Base-by-base conservation (phyloP, 2,329 filamentous ascomycete genomes). In the Nannizziopsis arthrosporioides region DNA sequence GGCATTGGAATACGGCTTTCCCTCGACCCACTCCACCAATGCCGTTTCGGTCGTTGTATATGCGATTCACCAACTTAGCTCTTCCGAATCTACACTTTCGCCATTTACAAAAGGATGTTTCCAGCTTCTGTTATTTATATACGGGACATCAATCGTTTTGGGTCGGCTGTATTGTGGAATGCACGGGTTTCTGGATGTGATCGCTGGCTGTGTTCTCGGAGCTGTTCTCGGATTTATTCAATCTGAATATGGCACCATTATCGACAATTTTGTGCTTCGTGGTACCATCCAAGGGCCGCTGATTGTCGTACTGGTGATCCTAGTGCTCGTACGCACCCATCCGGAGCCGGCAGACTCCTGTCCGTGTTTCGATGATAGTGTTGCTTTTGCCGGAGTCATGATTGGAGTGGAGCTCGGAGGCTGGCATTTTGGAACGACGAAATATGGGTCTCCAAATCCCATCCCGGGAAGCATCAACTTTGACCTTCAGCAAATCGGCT, bases 301-400 rank as follows among this genome's bases (percentile, higher is more conserved):
- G 0, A 64, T 83, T 11, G 72, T 84, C 0, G 74, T 80, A 1
- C 55, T 88, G 12, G 61, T 82, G 15, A 78, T 94, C 40, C 73
- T 92, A 48, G 68, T 83, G 6, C 73, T 94, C 6, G 84, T 96
- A 18, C 81, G 90, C 49, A 81, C 95, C 30, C 90, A 98, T 60
- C 92, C 92, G 0, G 92, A 98, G 60, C 92, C 92, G 0, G 92
- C 88, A 1, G 92, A 98, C 63, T 87, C 95, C 63, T 98, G 92
- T 57, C 90, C 90, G 3, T 96, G 90, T 65, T 96, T 93, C 61
- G 90, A 96, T 62, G 90, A 96, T 67, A 94, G 86, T 57, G 86
- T 96, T 42, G 82, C 89, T 2, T 96, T 96, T 66, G 82, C 87
- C 15, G 90, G 86, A 1, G 89, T 95, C 17, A 75, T 94, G 47